phyloP scores from a whole-genome alignment of 2,329 filamentous ascomycete species.

The Aspergillus jensenii region DNA sequence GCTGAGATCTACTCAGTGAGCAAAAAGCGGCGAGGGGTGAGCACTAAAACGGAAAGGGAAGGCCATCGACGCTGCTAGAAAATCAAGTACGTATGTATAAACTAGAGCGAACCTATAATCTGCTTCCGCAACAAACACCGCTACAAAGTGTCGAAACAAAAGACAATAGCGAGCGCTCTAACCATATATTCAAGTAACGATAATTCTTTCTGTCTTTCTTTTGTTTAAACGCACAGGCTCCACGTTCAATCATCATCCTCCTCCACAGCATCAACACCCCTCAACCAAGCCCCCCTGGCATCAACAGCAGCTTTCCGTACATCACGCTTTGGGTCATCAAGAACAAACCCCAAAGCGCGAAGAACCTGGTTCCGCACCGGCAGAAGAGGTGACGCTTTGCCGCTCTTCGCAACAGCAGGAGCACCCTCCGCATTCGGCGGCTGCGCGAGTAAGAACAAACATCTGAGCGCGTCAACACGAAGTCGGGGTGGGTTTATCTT shows the following conservation, averaged over 20 bases:
- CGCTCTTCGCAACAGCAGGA: conserved; percentile 24
- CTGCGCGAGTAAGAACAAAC: conserved; percentile 40
- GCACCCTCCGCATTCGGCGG: conserved; percentile 19
- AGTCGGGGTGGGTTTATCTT: conserved; percentile 28
- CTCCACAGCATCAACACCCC: conserved; percentile 58
- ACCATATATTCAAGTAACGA: not conserved
- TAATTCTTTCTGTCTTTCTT: no score
- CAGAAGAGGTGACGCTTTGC: conserved; percentile 49
- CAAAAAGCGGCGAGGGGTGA: conserved; percentile 13
- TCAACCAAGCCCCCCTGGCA: conserved; percentile 61
- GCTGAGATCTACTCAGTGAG: conserved; percentile 13
- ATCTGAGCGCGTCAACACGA: conserved; percentile 37
- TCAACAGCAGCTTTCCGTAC: conserved; percentile 64
- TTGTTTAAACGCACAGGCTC: not conserved
- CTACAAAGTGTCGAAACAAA: not conserved
- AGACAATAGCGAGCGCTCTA: not conserved
- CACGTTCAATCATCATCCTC: conserved; percentile 49
- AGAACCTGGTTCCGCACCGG: conserved; percentile 59
- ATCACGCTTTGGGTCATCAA: conserved; percentile 64
- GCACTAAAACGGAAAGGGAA: conserved; percentile 15
- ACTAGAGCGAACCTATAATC: not conserved
- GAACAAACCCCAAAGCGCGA: conserved; percentile 51
- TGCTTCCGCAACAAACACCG: not conserved
- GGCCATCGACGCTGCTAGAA: not conserved
- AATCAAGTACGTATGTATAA: conserved; percentile 3